Percentiles rank a stretch among this genome's conserved stretches.
These are phyloP conservation scores for Sphagnum contortum DNA, from an alignment of 225 moss, liverwort and hornwort species.

Conservation along the genomic window DNA sequence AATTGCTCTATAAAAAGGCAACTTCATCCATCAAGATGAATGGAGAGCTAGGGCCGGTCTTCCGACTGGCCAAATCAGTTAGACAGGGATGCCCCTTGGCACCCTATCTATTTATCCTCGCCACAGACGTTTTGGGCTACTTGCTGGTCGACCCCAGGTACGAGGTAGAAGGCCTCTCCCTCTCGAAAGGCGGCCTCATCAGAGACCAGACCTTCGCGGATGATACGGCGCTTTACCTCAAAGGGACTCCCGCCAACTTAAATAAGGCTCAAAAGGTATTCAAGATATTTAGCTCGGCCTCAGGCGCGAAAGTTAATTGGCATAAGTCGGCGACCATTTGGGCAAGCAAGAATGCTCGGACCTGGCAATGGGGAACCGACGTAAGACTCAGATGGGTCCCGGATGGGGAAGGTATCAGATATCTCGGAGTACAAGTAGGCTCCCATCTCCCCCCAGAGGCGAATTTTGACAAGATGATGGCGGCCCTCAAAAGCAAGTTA, in stretches of 20 bases:
- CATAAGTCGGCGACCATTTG: background rate
- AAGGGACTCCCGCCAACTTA: background rate
- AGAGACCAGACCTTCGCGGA: background rate
- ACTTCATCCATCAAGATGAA: background rate
- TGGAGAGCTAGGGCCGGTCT: background rate
- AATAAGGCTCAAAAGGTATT: background rate
- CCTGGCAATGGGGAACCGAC: background rate
- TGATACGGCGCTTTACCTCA: background rate
- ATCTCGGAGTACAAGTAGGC: background rate
- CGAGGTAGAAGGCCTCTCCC: background rate
- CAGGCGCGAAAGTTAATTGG: background rate
- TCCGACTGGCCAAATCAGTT: background rate
- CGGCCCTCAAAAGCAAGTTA: background rate
- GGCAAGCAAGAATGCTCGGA: background rate
- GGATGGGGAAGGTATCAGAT: background rate
- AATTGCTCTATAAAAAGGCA: background rate
- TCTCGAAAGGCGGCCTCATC: background rate
- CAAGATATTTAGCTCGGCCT: background rate
- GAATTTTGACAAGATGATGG: background rate
- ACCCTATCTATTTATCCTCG: background rate
- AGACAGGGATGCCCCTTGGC: background rate
- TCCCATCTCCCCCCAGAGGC: background rate
- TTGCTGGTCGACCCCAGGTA: background rate
- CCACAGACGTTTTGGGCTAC: background rate
- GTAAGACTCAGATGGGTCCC: background rate